Conservation (phyloP, 78 protist genomes). For the Tieghemostelium lacteum region DNA sequence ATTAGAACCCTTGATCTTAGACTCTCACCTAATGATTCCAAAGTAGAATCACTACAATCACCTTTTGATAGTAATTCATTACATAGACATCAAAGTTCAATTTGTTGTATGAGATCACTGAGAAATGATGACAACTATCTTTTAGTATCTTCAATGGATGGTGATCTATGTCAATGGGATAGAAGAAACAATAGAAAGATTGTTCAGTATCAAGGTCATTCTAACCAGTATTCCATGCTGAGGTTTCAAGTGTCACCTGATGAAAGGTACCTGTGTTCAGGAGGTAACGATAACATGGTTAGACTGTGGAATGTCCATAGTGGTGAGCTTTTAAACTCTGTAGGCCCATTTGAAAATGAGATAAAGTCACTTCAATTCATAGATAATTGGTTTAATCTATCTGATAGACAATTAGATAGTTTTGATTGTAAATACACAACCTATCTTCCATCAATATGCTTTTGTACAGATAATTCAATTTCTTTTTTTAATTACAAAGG, state of each 20-base stretch:
- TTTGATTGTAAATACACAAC: no score
- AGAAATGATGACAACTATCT: constrained; percentile 53
- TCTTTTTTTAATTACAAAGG: no score
- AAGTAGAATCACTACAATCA: not conserved
- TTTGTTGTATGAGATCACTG: constrained; percentile 14
- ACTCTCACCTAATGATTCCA: no score
- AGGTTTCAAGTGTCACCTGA: not conserved
- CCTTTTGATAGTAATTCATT: not conserved
- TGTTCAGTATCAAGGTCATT: not conserved
- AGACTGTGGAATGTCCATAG: constrained; percentile 44
- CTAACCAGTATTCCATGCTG: not conserved
- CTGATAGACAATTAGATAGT: no score
- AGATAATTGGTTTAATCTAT: constrained; percentile 17
- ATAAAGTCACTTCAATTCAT: not conserved
- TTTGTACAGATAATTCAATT: no score
- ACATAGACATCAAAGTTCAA: not conserved
- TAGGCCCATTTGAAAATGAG: constrained; percentile 27
- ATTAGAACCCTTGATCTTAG: constrained; percentile 40
- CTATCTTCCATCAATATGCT: no score
- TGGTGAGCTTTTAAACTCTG: constrained; percentile 26
- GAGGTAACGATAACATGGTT: constrained; percentile 50
- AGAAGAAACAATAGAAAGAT: constrained; percentile 7
- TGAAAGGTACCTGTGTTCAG: not conserved
- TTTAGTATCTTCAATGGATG: constrained; percentile 36
- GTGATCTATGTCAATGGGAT: constrained; percentile 42